Conservation (phyloP, 352 stramenopile species). For the Pythium plurisporium region DNA sequence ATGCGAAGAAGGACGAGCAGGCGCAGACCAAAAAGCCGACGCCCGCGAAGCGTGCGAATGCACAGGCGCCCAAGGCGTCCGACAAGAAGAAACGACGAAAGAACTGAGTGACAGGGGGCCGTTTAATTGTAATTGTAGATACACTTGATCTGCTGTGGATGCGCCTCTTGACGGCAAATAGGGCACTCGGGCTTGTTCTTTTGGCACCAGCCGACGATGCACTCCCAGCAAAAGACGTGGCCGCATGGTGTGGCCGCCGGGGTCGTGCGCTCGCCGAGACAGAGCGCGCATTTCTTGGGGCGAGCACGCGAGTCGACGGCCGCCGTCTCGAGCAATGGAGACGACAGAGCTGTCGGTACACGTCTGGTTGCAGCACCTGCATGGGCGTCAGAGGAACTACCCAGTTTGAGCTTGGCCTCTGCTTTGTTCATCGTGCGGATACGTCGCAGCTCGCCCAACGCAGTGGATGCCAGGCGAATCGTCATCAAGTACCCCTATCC, state of each 20-base stretch:
- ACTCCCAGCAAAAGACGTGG: constrained; percentile 92
- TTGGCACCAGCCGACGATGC: constrained; percentile 91
- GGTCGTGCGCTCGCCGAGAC: constrained; percentile 69
- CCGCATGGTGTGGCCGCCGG: constrained; percentile 83
- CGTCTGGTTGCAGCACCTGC: constrained; percentile 17
- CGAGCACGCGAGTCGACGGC: constrained; percentile 33
- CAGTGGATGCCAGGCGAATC: constrained; percentile 49
- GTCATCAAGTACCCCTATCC: constrained; percentile 76
- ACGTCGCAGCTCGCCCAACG: constrained; percentile 47
- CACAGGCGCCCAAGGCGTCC: constrained; percentile 18
- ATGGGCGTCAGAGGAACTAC: background rate
- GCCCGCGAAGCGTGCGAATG: constrained; percentile 7
- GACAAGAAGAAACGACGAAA: constrained; percentile 48
- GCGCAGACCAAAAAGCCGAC: constrained; percentile 15
- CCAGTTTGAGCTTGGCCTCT: constrained; percentile 43
- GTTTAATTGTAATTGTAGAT: constrained; percentile 87
- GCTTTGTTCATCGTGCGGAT: constrained; percentile 42
- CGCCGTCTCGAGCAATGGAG: background rate
- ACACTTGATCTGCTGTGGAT: constrained; percentile 90
- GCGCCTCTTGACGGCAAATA: constrained; percentile 80
- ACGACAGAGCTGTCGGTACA: constrained; percentile 26
- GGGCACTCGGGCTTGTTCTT: constrained; percentile 90
- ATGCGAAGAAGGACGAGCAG: constrained; percentile 32
- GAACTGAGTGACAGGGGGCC: constrained; percentile 7
- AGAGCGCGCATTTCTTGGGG: constrained; percentile 81